Base-by-base conservation (phyloP, 208 protist species). In the Vickermania spadyakhi region DNA sequence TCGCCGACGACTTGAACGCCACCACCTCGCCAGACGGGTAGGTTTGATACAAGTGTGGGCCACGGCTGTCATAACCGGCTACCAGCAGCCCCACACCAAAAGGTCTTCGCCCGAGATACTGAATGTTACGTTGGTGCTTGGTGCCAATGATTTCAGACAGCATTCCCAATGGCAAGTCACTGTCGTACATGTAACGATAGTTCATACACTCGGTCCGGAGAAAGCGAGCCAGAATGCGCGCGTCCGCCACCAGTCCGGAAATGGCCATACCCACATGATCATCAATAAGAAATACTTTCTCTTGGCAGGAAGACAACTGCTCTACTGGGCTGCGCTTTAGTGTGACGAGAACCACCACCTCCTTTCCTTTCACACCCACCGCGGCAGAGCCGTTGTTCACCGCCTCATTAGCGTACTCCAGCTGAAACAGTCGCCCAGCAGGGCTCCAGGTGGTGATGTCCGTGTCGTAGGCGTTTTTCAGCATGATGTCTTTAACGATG, bases 401-500 rank as follows among this genome's bases (percentile, higher is more conserved):
- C 0, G 98, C 98, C 73, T 99, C 98, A 81, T 99, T 99, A 18
- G 98, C 98, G 73, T 99, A 99, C 75, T 99, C 98, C 22, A 99
- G 84, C 82, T 99, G 97, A 79, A 97, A 96, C 52, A 99, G 78
- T 49, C 96, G 79, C 5, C 97, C 97, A 18, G 92, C 90, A 22
- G 98, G 98, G 61, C 88, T 98, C 96, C 97, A 99, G 26, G 95
- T 99, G n/a, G 97, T 99, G 61, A 99, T 98, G 74, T 99, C 97
- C 21, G 86, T 98, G 62, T 99, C 98, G 73, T 99, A 98, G 75
- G 98, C 79, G 75, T 98, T 98, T 65, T 88, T 86, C 59, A 92
- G 86, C 84, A 96, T 91, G n/a, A n/a, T n/a, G n/a, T n/a, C n/a
- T n/a, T n/a, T n/a, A n/a, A n/a, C n/a, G n/a, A n/a, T n/a, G n/a